These are phyloP conservation scores for Cercospora janseana DNA, from an alignment of 2,329 filamentous ascomycete genomes.

Conservation along the genomic window DNA sequence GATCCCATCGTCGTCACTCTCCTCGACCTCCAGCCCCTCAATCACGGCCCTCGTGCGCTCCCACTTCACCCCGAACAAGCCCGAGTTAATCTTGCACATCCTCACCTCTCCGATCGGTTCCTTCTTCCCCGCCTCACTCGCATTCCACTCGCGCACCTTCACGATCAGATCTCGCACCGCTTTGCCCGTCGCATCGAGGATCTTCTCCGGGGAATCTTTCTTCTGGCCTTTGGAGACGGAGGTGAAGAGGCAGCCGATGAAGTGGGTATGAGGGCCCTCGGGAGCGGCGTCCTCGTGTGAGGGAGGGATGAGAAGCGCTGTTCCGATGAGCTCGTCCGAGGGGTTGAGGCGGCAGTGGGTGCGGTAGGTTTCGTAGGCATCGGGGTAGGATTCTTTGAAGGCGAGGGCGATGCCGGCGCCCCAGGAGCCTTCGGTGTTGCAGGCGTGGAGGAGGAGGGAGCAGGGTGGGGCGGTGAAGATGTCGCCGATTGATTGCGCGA, in stretches of 20 bases:
- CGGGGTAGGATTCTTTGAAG: slow-evolving; percentile 53
- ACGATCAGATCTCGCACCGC: slow-evolving; percentile 51
- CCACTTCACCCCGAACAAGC: slow-evolving; percentile 58
- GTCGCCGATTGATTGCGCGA: slow-evolving; percentile 41
- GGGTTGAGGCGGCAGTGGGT: slow-evolving; percentile 46
- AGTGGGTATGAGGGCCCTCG: slow-evolving; percentile 46
- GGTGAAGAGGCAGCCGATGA: slow-evolving; percentile 61
- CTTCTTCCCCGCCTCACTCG: not conserved
- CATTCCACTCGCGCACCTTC: slow-evolving; percentile 40
- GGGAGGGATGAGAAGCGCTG: slow-evolving; percentile 55
- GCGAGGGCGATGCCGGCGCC: slow-evolving; percentile 56
- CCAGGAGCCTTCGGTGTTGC: slow-evolving; percentile 59
- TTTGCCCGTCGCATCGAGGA: slow-evolving; percentile 50
- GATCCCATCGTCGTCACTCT: slow-evolving; percentile 21
- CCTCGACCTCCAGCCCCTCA: slow-evolving; percentile 37
- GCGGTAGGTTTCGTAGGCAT: slow-evolving; percentile 50
- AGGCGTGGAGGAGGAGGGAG: slow-evolving; percentile 58
- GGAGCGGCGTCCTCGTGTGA: slow-evolving; percentile 31
- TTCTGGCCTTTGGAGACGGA: slow-evolving; percentile 49
- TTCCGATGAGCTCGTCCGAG: slow-evolving; percentile 43
- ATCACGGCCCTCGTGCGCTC: slow-evolving; percentile 48
- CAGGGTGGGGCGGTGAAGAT: slow-evolving; percentile 54
- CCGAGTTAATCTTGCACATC: slow-evolving; percentile 51
- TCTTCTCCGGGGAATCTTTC: slow-evolving; percentile 44
- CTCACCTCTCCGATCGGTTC: slow-evolving; percentile 23